Conservation (phyloP, 1,139 yeast species). For the Geotrichum bryndzae region DNA sequence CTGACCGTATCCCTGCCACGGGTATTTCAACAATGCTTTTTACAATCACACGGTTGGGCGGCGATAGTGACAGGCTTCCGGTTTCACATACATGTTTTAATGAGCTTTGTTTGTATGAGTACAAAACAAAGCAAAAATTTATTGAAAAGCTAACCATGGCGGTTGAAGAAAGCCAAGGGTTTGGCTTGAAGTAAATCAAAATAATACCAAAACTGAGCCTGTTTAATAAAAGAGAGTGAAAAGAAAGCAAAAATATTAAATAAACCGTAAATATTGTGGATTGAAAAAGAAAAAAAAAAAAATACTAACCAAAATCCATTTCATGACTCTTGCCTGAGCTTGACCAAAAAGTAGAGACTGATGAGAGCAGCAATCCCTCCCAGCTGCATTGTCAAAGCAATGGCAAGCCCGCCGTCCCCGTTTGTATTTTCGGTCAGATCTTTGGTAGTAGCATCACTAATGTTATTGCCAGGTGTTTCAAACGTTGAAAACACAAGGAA, state of each 20-base stretch:
- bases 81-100: conserved; percentile 92
- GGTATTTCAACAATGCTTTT: conserved; percentile 44
- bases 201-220: neutral
- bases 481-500: conserved; percentile 34
- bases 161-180: conserved; percentile 74
- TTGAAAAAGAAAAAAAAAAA: neutral
- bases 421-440: conserved; percentile 19
- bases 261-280: neutral
- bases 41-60: conserved; percentile 40
- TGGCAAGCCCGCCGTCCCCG: conserved; percentile 36
- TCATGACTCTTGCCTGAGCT: conserved; percentile 19
- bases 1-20: conserved; percentile 88
- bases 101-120: conserved; percentile 72
- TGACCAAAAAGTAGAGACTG: conserved; percentile 32
- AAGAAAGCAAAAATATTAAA: neutral
- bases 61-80: conserved; percentile 55
- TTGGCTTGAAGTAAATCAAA: conserved; percentile 54
- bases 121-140: conserved; percentile 49
- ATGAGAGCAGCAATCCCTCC: conserved; percentile 34
- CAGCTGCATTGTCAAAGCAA: conserved; percentile 35
- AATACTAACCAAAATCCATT: neutral
- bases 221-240: neutral
- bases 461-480: conserved; percentile 20
- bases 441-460: conserved; percentile 8
- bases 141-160: conserved; percentile 56